A percentile compares a stretch with the other conserved stretches of the same genome.
phyloP scores from a whole-genome alignment of 495 filamentous ascomycete species.

The Neurospora tetrasperma region DNA sequence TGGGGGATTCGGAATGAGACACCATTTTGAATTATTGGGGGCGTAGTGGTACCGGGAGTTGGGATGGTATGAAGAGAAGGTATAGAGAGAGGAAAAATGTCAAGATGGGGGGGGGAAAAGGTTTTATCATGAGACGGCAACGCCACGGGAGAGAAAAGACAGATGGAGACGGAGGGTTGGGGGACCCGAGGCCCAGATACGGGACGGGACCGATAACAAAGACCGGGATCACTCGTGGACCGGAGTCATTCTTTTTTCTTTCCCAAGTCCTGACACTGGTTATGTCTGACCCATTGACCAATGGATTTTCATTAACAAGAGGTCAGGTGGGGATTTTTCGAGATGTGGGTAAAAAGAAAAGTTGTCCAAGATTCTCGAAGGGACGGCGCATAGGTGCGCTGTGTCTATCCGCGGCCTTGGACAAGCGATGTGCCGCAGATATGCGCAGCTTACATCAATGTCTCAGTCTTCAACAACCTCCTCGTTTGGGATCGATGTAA shows the following conservation, averaged over 20 bases:
- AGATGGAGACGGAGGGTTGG: too few species aligned
- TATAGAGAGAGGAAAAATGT: background rate
- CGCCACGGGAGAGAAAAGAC: background rate
- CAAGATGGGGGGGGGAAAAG: background rate
- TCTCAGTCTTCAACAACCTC: too few species aligned
- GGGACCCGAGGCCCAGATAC: background rate
- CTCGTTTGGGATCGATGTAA: too few species aligned
- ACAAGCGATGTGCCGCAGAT: background rate
- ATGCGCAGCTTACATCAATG: background rate
- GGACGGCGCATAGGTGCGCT: background rate
- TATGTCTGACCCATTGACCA: too few species aligned
- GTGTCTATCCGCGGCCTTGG: background rate
- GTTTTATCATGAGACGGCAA: background rate
- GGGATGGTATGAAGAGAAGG: slow-evolving; percentile 1
- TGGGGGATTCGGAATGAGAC: slow-evolving; percentile 11
- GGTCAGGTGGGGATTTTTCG: background rate
- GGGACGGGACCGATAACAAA: background rate
- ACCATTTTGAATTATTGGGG: background rate
- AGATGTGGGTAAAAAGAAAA: background rate
- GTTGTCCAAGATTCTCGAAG: background rate
- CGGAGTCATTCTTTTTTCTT: background rate
- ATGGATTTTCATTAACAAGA: background rate
- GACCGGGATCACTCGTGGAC: background rate
- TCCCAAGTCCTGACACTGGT: too few species aligned
- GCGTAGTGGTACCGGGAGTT: background rate